Evolutionary conservation across 1,139 yeast genomes (phyloP).

Genomic region (Kodamaea arcana): DNA sequence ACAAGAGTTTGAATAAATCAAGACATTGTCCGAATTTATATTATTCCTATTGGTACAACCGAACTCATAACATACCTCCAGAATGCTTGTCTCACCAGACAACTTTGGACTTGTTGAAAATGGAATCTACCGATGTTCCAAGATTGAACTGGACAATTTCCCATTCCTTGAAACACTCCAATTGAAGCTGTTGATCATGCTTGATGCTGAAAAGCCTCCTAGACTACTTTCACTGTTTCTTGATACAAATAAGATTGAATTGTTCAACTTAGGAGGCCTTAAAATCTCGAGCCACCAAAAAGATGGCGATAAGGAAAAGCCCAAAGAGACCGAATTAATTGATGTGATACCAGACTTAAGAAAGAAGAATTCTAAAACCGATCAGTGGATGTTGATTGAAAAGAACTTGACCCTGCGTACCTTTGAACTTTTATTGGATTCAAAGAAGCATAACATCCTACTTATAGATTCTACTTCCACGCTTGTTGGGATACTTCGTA

Average conservation of each 20-base stretch:
- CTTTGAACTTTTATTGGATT: slow-evolving; percentile 59
- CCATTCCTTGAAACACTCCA: slow-evolving; percentile 64
- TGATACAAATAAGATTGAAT: slow-evolving; percentile 37
- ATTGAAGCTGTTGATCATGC: slow-evolving; percentile 52
- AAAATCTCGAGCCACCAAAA: slow-evolving; percentile 39
- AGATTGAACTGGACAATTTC: slow-evolving; percentile 52
- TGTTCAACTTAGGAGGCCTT: slow-evolving; percentile 44
- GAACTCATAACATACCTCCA: no score
- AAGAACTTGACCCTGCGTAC: slow-evolving; percentile 53
- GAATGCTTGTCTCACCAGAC: slow-evolving; percentile 80
- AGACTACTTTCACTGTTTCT: slow-evolving; percentile 47
- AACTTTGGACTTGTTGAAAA: slow-evolving; percentile 75
- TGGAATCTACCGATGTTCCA: slow-evolving; percentile 60
- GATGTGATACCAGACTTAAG: slow-evolving; percentile 17
- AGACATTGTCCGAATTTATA: no score
- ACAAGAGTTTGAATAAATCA: no score
- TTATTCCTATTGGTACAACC: no score
- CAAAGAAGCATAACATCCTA: slow-evolving; percentile 61
- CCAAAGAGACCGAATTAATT: slow-evolving; percentile 8
- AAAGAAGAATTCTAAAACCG: slow-evolving; percentile 29
- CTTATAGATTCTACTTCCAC: slow-evolving; percentile 79
- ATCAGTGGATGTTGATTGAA: slow-evolving; percentile 71
- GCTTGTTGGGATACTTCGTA: slow-evolving; percentile 73
- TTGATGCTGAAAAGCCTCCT: slow-evolving; percentile 73
- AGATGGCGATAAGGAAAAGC: slow-evolving; percentile 4